phyloP scores from a whole-genome alignment of 164 flowering plant genomes.

The Umbilicus rupestris region DNA sequence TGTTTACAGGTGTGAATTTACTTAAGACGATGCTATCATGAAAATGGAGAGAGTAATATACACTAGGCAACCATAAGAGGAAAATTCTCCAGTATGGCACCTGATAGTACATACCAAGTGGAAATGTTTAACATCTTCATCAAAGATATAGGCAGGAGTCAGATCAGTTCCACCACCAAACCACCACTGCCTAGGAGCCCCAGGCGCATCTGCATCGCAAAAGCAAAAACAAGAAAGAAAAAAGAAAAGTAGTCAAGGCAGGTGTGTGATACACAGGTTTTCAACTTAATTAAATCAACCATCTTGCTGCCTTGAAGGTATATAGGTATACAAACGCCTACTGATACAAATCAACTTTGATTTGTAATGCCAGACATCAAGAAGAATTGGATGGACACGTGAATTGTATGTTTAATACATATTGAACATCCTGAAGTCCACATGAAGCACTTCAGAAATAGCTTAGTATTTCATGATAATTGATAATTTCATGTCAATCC shows the following conservation, averaged over 20 bases:
- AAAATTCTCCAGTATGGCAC: no score
- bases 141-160: slow-evolving; percentile 88
- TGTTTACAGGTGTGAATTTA: not conserved
- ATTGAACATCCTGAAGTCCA: not conserved
- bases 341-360: not conserved
- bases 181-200: slow-evolving; percentile 99
- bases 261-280: not conserved
- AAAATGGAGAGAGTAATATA: not conserved
- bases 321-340: not conserved
- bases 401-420: not conserved
- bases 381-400: not conserved
- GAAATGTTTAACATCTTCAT: slow-evolving; percentile 95
- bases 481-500: not conserved
- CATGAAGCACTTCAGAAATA: not conserved
- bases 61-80: not conserved
- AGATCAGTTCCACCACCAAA: slow-evolving; percentile 99
- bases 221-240: no score
- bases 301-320: not conserved
- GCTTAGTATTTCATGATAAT: not conserved
- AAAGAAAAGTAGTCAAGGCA: slow-evolving; percentile 2
- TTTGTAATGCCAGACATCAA: not conserved
- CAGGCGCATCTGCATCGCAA: slow-evolving; percentile 69
- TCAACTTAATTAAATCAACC: not conserved
- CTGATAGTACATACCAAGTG: slow-evolving; percentile 44
- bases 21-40: not conserved